A percentile compares a stretch with the other conserved stretches of the same genome.
Evolutionary conservation across 2,329 filamentous ascomycete genomes (phyloP).

Genomic region (Ceratocystis eucalypticola): DNA sequence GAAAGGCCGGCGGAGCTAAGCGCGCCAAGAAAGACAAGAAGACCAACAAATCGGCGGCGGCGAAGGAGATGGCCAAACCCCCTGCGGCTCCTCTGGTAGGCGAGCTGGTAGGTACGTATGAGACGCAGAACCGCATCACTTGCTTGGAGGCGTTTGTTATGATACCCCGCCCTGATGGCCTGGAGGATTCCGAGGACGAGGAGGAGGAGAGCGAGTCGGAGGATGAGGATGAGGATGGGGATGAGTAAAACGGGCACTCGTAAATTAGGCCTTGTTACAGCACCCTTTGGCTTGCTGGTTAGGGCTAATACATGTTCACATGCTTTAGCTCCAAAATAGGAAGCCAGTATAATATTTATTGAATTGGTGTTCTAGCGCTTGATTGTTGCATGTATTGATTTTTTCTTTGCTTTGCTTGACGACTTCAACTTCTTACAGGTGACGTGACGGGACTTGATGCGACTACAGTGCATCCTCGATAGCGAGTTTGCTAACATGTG

Average conservation of each 20-base stretch:
- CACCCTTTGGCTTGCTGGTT: too few relatives aligned
- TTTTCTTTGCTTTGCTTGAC: too few relatives aligned
- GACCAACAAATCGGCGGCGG: constrained; percentile 20
- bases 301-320: too few relatives aligned
- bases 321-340: too few relatives aligned
- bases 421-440: too few relatives aligned
- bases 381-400: too few relatives aligned
- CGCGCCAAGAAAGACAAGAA: constrained; percentile 19
- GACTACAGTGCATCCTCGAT: too few relatives aligned
- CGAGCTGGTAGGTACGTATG: constrained; percentile 58
- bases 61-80: constrained; percentile 24
- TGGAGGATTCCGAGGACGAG: constrained; percentile 39
- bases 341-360: too few relatives aligned
- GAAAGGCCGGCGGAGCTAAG: constrained; percentile 22
- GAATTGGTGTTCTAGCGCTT: too few relatives aligned
- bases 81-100: constrained; percentile 35
- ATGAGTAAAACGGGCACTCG: constrained; percentile 19
- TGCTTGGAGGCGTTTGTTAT: constrained; percentile 79
- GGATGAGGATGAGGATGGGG: constrained; percentile 28
- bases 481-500: too few relatives aligned
- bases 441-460: too few relatives aligned
- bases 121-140: constrained; percentile 79
- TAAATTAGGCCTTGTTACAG: too few relatives aligned
- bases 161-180: constrained; percentile 51
- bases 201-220: constrained; percentile 28